Conservation (phyloP, 257 asterid genomes). For the Forsythia viridissima region DNA sequence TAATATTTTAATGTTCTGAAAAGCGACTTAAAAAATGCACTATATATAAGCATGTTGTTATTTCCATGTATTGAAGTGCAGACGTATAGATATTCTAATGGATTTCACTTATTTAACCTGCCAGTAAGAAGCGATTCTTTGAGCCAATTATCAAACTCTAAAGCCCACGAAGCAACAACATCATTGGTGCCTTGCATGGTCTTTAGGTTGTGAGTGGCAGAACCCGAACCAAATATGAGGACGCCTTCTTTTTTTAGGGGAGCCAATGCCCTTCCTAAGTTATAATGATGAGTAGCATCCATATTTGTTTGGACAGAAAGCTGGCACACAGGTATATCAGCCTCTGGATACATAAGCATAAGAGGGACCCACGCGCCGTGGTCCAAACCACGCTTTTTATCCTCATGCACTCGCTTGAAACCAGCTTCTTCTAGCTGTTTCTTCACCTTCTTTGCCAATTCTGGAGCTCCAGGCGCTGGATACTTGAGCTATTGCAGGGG, state of each 20-base stretch:
- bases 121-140: constrained; percentile 59
- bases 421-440: constrained; percentile 55
- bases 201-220: constrained; percentile 73
- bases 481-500: constrained; percentile 52
- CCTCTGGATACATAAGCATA: constrained; percentile 83
- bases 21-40: neutral
- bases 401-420: constrained; percentile 51
- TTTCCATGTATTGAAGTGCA: neutral
- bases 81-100: neutral
- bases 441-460: constrained; percentile 61
- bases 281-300: constrained; percentile 71
- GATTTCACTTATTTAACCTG: constrained; percentile 37
- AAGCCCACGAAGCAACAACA: constrained; percentile 63
- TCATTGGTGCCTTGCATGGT: constrained; percentile 28
- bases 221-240: constrained; percentile 76
- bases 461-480: constrained; percentile 83
- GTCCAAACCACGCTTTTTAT: constrained; percentile 70
- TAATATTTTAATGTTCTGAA: neutral
- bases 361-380: constrained; percentile 95
- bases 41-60: neutral
- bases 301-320: constrained; percentile 67
- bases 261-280: constrained; percentile 68
- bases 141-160: constrained; percentile 69
- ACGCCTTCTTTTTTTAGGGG: constrained; percentile 76
- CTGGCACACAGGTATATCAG: constrained; percentile 82